phyloP scores from a whole-genome alignment of 2,329 filamentous ascomycete genomes.

The Akanthomyces uredinophilus region DNA sequence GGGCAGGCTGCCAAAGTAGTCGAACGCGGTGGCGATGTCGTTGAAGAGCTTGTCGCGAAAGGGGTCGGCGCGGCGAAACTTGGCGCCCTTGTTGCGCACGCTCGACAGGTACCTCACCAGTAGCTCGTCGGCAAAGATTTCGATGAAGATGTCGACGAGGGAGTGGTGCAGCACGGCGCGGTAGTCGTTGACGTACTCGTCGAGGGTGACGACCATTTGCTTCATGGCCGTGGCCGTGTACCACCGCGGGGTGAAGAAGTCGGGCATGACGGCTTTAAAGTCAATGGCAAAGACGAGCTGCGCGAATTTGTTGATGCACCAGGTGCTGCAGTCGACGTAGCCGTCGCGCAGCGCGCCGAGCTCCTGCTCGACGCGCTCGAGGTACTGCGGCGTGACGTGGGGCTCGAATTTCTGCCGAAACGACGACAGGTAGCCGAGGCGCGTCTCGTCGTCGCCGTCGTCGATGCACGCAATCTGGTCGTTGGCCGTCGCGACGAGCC shows the following conservation, averaged over 20 bases:
- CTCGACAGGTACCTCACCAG: slow-evolving; percentile 77
- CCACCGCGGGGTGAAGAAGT: slow-evolving; percentile 90
- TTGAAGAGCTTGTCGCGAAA: slow-evolving; percentile 92
- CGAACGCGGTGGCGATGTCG: slow-evolving; percentile 85
- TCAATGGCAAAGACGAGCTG: slow-evolving; percentile 85
- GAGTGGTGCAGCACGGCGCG: slow-evolving; percentile 77
- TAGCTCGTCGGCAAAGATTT: slow-evolving; percentile 88
- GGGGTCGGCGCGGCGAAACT: slow-evolving; percentile 80
- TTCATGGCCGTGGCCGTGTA: slow-evolving; percentile 83
- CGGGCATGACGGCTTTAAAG: slow-evolving; percentile 74
- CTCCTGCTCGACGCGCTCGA: slow-evolving; percentile 68
- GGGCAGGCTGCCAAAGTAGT: slow-evolving; percentile 72
- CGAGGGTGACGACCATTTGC: slow-evolving; percentile 89
- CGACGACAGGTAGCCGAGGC: slow-evolving; percentile 75
- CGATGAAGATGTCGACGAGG: slow-evolving; percentile 83
- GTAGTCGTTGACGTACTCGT: slow-evolving; percentile 92
- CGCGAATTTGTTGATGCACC: slow-evolving; percentile 85
- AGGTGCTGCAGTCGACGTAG: slow-evolving; percentile 91
- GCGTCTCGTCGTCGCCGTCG: slow-evolving; percentile 72
- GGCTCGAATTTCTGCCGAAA: slow-evolving; percentile 81
- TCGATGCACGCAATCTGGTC: slow-evolving; percentile 98
- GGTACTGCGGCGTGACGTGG: slow-evolving; percentile 73
- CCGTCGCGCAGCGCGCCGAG: slow-evolving; percentile 74
- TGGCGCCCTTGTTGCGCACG: slow-evolving; percentile 84
- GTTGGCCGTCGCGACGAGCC: slow-evolving; percentile 94